Percentiles rank a stretch among this genome's conserved stretches.
These are phyloP conservation scores for Pittosporum tobira DNA, from an alignment of 129 eudicot genomes.

Conservation along the genomic window DNA sequence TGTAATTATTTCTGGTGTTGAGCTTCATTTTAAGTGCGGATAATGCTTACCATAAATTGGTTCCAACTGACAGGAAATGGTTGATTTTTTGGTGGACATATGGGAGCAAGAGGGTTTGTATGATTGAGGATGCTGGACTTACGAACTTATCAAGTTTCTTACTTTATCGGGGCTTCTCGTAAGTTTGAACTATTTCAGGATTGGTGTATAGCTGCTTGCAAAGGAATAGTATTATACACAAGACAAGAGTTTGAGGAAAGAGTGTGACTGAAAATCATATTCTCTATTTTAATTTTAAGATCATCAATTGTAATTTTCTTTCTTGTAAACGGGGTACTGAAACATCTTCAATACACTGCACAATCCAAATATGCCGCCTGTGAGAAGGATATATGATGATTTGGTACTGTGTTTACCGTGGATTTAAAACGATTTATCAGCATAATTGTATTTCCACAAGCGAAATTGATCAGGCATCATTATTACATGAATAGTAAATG, in stretches of 20 bases:
- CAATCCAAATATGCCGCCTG: too few relatives aligned
- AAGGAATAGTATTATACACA: background rate
- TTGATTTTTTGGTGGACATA: slow-evolving; percentile 59
- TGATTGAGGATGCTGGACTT: slow-evolving; percentile 31
- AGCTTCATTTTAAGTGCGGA: background rate
- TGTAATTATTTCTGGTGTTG: background rate
- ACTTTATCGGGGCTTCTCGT: background rate
- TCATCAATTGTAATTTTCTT: too few relatives aligned
- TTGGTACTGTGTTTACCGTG: too few relatives aligned
- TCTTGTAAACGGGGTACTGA: too few relatives aligned
- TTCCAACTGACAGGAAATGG: slow-evolving; percentile 55
- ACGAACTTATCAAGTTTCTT: background rate
- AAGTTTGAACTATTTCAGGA: background rate
- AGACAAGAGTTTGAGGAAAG: background rate
- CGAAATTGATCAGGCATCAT: too few relatives aligned
- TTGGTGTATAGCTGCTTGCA: slow-evolving; percentile 4
- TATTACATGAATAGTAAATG: too few relatives aligned
- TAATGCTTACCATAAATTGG: background rate
- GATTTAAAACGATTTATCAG: too few relatives aligned
- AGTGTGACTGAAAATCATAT: too few relatives aligned
- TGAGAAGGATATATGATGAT: too few relatives aligned
- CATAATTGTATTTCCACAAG: too few relatives aligned
- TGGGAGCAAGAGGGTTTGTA: slow-evolving; percentile 90
- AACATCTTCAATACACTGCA: too few relatives aligned
- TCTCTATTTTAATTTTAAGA: too few relatives aligned